A percentile compares a stretch with the other conserved stretches of the same genome.
These are phyloP conservation scores for Aureobasidium pullulans DNA, from an alignment of 2,329 filamentous ascomycete genomes.

Conservation along the genomic window DNA sequence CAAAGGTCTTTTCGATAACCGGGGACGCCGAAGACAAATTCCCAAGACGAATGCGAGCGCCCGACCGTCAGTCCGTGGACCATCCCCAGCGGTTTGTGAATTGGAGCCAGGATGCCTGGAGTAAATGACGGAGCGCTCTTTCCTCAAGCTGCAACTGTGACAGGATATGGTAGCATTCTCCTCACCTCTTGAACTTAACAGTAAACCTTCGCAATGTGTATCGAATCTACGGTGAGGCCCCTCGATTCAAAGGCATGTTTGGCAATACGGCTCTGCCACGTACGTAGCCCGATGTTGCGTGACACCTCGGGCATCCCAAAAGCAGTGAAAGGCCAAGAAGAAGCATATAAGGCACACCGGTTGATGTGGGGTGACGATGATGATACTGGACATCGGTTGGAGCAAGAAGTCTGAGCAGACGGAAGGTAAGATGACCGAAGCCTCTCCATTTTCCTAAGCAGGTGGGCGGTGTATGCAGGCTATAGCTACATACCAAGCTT, in stretches of 20 bases:
- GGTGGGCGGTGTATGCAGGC: neutral
- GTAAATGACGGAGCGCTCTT: neutral
- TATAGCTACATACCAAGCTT: conserved; percentile 1
- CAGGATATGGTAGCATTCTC: neutral
- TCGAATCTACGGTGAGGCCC: neutral
- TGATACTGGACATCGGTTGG: neutral
- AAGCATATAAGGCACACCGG: neutral
- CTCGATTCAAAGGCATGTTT: neutral
- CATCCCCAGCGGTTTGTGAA: neutral
- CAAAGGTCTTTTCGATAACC: neutral
- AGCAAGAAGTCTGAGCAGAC: neutral
- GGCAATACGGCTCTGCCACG: neutral
- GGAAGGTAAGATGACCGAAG: neutral
- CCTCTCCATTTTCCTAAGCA: conserved; percentile 1
- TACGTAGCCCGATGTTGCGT: neutral
- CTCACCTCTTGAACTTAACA: neutral
- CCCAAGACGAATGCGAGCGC: neutral
- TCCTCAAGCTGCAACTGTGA: neutral
- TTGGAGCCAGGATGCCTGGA: neutral
- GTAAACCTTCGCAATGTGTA: neutral
- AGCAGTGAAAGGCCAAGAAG: conserved; percentile 1
- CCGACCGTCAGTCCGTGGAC: neutral
- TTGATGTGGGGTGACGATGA: conserved; percentile 1
- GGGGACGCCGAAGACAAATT: neutral
- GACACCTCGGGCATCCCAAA: neutral